phyloP scores from a whole-genome alignment of 164 flowering plant species.

The Umbilicus rupestris region DNA sequence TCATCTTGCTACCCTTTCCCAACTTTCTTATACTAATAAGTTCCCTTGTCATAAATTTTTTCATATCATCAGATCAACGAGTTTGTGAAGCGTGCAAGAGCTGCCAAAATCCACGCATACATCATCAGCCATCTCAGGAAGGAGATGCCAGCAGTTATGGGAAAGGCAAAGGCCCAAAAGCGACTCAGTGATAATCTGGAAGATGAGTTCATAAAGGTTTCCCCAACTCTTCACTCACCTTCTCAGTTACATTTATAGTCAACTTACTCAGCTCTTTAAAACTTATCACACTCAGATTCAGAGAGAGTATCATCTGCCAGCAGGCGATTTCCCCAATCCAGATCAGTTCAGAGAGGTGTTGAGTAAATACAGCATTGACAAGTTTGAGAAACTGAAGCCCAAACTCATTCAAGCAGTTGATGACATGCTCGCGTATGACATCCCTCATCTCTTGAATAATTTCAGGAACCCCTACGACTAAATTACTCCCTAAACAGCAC shows the following conservation, averaged over 20 bases:
- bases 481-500: neutral
- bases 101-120: conserved; percentile 97
- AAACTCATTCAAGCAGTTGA: conserved; percentile 83
- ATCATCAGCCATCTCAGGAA: conserved; percentile 90
- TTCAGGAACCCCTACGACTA: conserved; percentile 64
- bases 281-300: conserved; percentile 45
- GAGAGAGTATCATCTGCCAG: conserved; percentile 61
- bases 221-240: conserved; percentile 7
- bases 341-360: conserved; percentile 74
- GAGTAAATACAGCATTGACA: conserved; percentile 63
- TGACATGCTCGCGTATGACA: conserved; percentile 86
- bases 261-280: neutral
- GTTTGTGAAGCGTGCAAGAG: conserved; percentile 97
- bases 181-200: conserved; percentile 71
- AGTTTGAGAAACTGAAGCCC: conserved; percentile 86
- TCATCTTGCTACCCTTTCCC: neutral
- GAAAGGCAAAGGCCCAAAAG: conserved; percentile 85
- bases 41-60: neutral
- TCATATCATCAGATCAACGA: conserved; percentile 72
- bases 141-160: conserved; percentile 97
- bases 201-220: conserved; percentile 81
- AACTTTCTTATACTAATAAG: neutral
- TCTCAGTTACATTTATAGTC: neutral
- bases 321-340: conserved; percentile 80
- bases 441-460: conserved; percentile 75